Base-by-base conservation (phyloP, 805 yeast genomes). In the Saccharomycopsis selenospora region DNA sequence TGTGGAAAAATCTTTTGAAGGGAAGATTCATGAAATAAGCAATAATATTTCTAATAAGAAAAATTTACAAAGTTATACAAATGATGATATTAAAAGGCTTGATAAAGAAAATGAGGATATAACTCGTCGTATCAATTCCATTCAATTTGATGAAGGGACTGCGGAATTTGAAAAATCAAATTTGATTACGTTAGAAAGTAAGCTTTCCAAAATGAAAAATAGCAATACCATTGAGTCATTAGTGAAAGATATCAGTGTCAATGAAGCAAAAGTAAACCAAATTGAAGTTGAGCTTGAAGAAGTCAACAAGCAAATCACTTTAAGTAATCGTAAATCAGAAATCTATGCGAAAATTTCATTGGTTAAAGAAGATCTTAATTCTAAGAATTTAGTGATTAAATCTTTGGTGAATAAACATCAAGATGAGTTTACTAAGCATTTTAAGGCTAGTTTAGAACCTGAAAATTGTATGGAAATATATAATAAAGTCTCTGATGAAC, bases 261-360 rank as follows among this genome's bases (percentile, higher is more conserved):
- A 67, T 6, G 73, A 75, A 40, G 56, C 59, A 8, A 57, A 64
- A 28, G 62, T 78, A 6, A 43, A 61, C 2, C 38, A 58, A 2
- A 20, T 69, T 3, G 80, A 76, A 53, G 55, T 59, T 17, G 70
- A 72, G 20, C 58, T 80, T 8, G 93, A 86, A 7, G 69, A 68
- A 0, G 57, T 80, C 13, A 73, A 75, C 48, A 69, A 69, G 14
- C 72, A 76, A 18, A 67, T 85, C 11, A 59, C 75, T 3, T 63
- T 66, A 13, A 71, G 76, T 3, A 81, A 76, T 55, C 72, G 73
- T 56, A 82, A 77, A 57, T 68, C 84, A 0, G 89, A 80, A 43
- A 56, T 71, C 2, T 67, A 75, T 52, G 82, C 87, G 0, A 78
- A 75, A 53, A 57, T 79, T 3, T 67, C 72, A 0, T 57, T 80